phyloP scores from a whole-genome alignment of 768 basidiomycete species.

The Mrakia hoshinonis region DNA sequence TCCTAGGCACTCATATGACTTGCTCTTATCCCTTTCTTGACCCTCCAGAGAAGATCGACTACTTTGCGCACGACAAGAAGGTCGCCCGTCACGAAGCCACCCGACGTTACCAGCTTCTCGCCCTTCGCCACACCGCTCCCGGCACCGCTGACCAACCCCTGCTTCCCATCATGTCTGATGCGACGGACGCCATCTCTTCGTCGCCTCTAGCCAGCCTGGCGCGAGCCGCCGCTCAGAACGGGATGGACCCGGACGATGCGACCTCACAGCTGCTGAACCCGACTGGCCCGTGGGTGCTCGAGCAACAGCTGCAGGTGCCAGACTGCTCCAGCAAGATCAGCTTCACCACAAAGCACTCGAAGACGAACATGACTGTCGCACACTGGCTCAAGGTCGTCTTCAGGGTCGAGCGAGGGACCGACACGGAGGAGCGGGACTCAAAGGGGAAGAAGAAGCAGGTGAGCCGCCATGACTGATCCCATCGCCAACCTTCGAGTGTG shows the following conservation, averaged over 20 bases:
- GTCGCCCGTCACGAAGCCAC: conserved; percentile 62
- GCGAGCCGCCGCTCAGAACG: conserved; percentile 37
- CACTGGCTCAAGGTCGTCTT: conserved; percentile 76
- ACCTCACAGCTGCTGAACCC: conserved; percentile 43
- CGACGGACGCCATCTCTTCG: conserved; percentile 50
- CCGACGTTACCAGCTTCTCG: conserved; percentile 54
- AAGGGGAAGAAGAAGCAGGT: conserved; percentile 68
- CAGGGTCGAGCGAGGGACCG: conserved; percentile 65
- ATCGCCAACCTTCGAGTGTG: background rate
- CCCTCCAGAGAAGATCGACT: conserved; percentile 60
- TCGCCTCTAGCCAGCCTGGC: conserved; percentile 59
- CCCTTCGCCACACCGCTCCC: conserved; percentile 47
- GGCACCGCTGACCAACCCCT: conserved; percentile 44
- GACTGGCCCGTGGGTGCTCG: conserved; percentile 75
- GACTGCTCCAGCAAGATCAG: conserved; percentile 48
- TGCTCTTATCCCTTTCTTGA: background rate
- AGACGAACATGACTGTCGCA: conserved; percentile 61
- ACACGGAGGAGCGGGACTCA: conserved; percentile 54
- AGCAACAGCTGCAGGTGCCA: conserved; percentile 61
- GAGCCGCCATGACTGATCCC: conserved; percentile 62
- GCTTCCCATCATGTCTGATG: conserved; percentile 68
- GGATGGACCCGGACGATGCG: conserved; percentile 35
- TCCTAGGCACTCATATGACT: background rate
- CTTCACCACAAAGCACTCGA: conserved; percentile 70
- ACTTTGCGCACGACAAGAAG: conserved; percentile 60